phyloP scores from a whole-genome alignment of 306 rosid species.

The Vachellia collinsii region DNA sequence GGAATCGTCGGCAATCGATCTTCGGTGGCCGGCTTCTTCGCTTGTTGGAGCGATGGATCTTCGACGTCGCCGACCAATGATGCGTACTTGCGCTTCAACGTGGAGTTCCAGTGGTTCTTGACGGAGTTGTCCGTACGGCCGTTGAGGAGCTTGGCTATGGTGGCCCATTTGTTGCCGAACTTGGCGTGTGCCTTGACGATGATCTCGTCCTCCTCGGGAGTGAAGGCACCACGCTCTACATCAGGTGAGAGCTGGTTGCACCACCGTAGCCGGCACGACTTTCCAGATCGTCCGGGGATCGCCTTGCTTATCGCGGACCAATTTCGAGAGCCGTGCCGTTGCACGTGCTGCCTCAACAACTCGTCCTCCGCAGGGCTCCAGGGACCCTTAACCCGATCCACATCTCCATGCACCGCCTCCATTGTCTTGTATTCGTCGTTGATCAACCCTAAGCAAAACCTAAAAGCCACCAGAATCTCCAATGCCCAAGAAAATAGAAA shows the following conservation, averaged over 20 bases:
- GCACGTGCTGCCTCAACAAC: constrained; percentile 43
- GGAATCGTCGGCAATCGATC: background rate
- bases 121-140: constrained; percentile 71
- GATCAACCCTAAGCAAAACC: background rate
- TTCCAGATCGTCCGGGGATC: constrained; percentile 58
- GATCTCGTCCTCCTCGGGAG: constrained; percentile 51
- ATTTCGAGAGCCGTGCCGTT: constrained; percentile 51
- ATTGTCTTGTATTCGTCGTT: constrained; percentile 19
- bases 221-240: constrained; percentile 57
- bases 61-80: constrained; percentile 14
- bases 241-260: constrained; percentile 71
- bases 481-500: background rate
- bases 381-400: constrained; percentile 59
- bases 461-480: background rate
- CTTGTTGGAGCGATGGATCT: background rate
- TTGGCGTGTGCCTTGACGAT: constrained; percentile 48
- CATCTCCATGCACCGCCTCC: constrained; percentile 34
- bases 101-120: constrained; percentile 75
- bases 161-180: constrained; percentile 72
- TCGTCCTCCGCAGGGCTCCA: constrained; percentile 71
- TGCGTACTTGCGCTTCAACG: constrained; percentile 54
- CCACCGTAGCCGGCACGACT: constrained; percentile 72
- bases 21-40: constrained; percentile 18
- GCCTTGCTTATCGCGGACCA: constrained; percentile 56
- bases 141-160: constrained; percentile 60